Evolutionary conservation across 2,329 filamentous ascomycete genomes (phyloP).

Genomic region (Pleurostoma richardsiae): DNA sequence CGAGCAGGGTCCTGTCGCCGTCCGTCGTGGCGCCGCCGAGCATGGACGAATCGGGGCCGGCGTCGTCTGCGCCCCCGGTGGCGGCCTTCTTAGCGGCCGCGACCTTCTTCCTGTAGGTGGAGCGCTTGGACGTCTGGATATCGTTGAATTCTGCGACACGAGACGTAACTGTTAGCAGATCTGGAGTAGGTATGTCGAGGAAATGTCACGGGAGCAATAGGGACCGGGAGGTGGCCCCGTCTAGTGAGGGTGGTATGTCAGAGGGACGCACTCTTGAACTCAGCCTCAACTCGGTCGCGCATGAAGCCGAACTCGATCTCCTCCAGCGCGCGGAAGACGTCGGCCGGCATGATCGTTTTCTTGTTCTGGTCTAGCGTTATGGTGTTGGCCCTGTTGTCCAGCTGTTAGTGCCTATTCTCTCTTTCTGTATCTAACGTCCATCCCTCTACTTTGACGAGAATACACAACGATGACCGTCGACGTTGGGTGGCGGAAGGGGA

Average conservation of each 20-base stretch:
- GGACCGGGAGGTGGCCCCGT: not conserved
- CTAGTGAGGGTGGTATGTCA: not conserved
- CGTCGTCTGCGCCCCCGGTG: constrained; percentile 17
- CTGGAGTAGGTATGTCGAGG: not conserved
- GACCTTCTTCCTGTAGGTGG: constrained; percentile 65
- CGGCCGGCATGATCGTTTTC: constrained; percentile 71
- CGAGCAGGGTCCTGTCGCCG: constrained; percentile 7
- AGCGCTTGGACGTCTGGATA: constrained; percentile 69
- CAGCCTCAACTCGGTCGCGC: constrained; percentile 62
- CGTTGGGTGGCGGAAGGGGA: not conserved
- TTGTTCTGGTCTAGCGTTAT: constrained; percentile 61
- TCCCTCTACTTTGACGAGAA: too few relatives aligned
- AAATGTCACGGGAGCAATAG: not conserved
- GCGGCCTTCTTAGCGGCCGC: constrained; percentile 54
- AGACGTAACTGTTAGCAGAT: constrained; percentile 3
- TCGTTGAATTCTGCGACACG: constrained; percentile 59
- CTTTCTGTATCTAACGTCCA: too few relatives aligned
- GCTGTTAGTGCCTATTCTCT: not conserved
- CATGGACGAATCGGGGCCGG: constrained; percentile 19
- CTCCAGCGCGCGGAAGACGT: constrained; percentile 74
- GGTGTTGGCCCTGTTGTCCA: constrained; percentile 60
- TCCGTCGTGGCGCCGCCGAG: constrained; percentile 14
- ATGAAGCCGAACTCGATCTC: constrained; percentile 74
- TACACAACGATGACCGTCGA: too few relatives aligned
- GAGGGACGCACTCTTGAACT: constrained; percentile 62